Evolutionary conservation across 1,284 basidiomycete species (phyloP).

Genomic region (Taiwanofungus camphoratus): DNA sequence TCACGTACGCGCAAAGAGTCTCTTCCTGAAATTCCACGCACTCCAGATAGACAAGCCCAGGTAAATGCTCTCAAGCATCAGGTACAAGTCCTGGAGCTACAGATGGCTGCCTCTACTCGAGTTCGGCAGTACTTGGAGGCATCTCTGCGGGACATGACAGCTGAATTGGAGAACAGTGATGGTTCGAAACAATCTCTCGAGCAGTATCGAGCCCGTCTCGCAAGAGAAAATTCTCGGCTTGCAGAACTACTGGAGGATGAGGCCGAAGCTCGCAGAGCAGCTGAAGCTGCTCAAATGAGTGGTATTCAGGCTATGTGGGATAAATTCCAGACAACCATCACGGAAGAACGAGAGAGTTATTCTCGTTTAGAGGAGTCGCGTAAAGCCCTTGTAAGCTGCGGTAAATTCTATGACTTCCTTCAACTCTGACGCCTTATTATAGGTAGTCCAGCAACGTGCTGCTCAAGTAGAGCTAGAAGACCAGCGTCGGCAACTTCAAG

Average conservation of each 20-base stretch:
- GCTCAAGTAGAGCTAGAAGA: slow-evolving; percentile 60
- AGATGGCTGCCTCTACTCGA: slow-evolving; percentile 63
- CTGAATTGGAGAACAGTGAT: slow-evolving; percentile 60
- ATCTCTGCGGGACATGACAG: slow-evolving; percentile 55
- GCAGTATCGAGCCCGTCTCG: slow-evolving; percentile 48
- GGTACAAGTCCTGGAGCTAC: slow-evolving; percentile 61
- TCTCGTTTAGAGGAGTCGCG: slow-evolving; percentile 64
- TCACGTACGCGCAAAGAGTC: slow-evolving; percentile 32
- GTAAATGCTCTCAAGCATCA: slow-evolving; percentile 56
- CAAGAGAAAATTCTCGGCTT: slow-evolving; percentile 54
- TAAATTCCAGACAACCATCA: slow-evolving; percentile 60
- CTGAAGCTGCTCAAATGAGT: slow-evolving; percentile 57
- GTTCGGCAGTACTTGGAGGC: slow-evolving; percentile 63
- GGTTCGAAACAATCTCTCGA: slow-evolving; percentile 62
- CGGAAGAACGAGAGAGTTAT: slow-evolving; percentile 57
- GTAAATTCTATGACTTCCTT: not conserved
- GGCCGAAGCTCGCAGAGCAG: slow-evolving; percentile 52
- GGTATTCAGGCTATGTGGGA: slow-evolving; percentile 65
- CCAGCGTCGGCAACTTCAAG: slow-evolving; percentile 54
- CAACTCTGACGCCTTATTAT: slow-evolving; percentile 7
- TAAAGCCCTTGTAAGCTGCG: slow-evolving; percentile 53
- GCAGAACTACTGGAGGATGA: slow-evolving; percentile 59
- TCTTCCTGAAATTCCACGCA: slow-evolving; percentile 33
- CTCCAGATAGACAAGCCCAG: slow-evolving; percentile 41
- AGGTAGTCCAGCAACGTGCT: slow-evolving; percentile 67